Evolutionary conservation across 768 basidiomycete species (phyloP), one percentile per base, ranked within the genome.

Genomic region (Kwoniella mangroviensis): DNA sequence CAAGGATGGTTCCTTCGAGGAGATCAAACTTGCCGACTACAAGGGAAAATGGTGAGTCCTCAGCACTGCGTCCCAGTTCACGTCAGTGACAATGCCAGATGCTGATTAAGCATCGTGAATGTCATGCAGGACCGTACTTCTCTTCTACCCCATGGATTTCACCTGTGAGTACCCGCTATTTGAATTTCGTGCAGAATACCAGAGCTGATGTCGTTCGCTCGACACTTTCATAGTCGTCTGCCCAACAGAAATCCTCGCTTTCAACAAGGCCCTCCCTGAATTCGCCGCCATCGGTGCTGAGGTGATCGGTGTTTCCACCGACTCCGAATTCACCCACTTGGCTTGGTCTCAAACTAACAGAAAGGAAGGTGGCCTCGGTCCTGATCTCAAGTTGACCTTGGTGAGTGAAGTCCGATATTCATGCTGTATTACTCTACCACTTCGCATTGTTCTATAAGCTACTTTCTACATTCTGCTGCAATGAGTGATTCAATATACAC

Each of bases 191-290:
- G 41, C 6, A 42, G 17, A 62, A 7, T 4, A 28, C 22, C 21
- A 17, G 15, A 49, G 62, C 51, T 49, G 45, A 60, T 60, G 4
- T 54, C 13, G 6, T 34, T 34, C n/a, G n/a, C 22, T 17, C 13
- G 17, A 17, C 10, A 1, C 21, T 17, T 24, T 34, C 63, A 2
- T 67, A 79, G 74, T 83, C 72, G 83, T 83, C 76, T 95, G 93
- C 85, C 93, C 93, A n/a, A 94, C 93, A 67, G 94, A 96, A 84
- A 95, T 97, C 80, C 88, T 95, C 57, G 94, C 94, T 1, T 97
- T 94, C 87, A 94, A 96, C 83, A 92, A 93, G 71, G 90, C 92
- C 10, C 88, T 96, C 41, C 81, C 88, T 62, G 86, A 87, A 71
- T 94, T 96, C 86, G 86, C 88, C 64, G 87, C 86, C 63, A 85